Percentiles rank a stretch among this genome's conserved stretches.
phyloP scores from a whole-genome alignment of 352 stramenopile species.

The Globisporangium rhizosaccharum region DNA sequence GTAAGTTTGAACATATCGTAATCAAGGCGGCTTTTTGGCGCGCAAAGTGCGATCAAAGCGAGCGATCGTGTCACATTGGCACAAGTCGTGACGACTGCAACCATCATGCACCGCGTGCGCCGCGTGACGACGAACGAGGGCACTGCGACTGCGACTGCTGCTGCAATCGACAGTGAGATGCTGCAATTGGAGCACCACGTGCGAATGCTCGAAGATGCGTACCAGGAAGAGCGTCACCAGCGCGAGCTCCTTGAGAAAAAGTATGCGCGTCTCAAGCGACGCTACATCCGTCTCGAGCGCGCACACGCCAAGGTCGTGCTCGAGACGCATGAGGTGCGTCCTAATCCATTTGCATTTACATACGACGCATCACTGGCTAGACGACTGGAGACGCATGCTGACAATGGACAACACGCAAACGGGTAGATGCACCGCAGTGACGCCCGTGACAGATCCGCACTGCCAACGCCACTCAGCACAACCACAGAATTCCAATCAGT shows the following conservation, averaged over 20 bases:
- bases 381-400: conserved; percentile 1
- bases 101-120: background rate
- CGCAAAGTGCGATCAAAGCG: background rate
- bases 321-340: conserved; percentile 11
- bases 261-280: conserved; percentile 63
- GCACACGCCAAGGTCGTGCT: conserved; percentile 37
- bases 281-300: conserved; percentile 56
- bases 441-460: background rate
- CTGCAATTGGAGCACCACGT: conserved; percentile 23
- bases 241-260: conserved; percentile 59
- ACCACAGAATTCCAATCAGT: background rate
- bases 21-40: background rate
- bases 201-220: conserved; percentile 37
- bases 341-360: background rate
- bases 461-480: background rate
- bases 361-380: background rate
- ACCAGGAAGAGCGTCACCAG: conserved; percentile 40
- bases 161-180: conserved; percentile 3
- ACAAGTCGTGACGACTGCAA: background rate
- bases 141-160: background rate
- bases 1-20: background rate
- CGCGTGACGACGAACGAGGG: conserved; percentile 1
- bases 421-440: background rate
- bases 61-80: background rate
- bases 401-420: conserved; percentile 3